Evolutionary conservation across 2,329 filamentous ascomycete genomes (phyloP).

Genomic region (Ascochyta clinopodiicola): DNA sequence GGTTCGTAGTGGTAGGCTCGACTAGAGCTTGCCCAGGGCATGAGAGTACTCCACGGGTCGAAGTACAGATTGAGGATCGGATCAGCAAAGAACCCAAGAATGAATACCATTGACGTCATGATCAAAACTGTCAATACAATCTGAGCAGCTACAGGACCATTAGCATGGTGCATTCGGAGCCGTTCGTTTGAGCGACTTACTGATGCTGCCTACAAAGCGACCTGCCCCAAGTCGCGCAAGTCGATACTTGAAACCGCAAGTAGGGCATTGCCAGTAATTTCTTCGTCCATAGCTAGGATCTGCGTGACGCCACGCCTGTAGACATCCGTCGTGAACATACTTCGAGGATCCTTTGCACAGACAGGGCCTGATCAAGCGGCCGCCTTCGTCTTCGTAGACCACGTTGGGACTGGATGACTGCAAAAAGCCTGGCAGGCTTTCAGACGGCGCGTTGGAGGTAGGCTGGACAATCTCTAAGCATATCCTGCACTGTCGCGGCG

Average conservation of each 20-base stretch:
- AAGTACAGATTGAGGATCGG: constrained; percentile 89
- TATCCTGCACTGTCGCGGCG: constrained; percentile 82
- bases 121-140: constrained; percentile 74
- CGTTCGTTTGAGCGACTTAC: constrained; percentile 35
- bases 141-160: constrained; percentile 60
- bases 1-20: constrained; percentile 35
- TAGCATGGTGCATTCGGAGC: constrained; percentile 8
- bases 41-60: constrained; percentile 66
- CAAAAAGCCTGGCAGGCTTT: constrained; percentile 63
- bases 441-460: constrained; percentile 62
- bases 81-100: constrained; percentile 90
- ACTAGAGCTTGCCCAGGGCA: constrained; percentile 37
- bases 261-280: constrained; percentile 87
- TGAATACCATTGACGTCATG: constrained; percentile 74
- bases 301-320: constrained; percentile 80
- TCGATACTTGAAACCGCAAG: constrained; percentile 83
- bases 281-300: constrained; percentile 68
- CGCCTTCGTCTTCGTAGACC: constrained; percentile 75
- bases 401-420: constrained; percentile 61
- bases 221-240: constrained; percentile 80
- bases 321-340: constrained; percentile 92
- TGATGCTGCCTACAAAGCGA: constrained; percentile 60
- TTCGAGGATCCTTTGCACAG: constrained; percentile 91
- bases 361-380: constrained; percentile 85
- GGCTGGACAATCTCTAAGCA: constrained; percentile 77